Conservation (phyloP, 345 rosid species). For the Hibiscus tridactylites region DNA sequence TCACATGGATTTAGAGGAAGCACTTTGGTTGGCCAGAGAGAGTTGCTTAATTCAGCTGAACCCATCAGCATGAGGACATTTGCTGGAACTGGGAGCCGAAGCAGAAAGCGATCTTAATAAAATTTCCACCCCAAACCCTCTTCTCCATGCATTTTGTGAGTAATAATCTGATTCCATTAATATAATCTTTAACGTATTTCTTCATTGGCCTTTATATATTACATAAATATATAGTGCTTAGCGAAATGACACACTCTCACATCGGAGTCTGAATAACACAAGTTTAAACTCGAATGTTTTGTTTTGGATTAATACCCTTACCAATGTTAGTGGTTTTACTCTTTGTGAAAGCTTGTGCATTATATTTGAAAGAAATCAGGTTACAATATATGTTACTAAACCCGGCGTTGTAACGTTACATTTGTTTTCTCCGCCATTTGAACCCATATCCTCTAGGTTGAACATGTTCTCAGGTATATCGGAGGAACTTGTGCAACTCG, state of each 20-base stretch:
- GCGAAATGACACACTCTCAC: too few species aligned
- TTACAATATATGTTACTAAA: background rate
- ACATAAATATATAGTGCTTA: too few species aligned
- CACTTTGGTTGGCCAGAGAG: conserved; percentile 25
- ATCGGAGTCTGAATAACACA: too few species aligned
- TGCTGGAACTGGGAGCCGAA: conserved; percentile 40
- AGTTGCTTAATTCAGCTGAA: conserved; percentile 27
- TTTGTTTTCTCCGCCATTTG: background rate
- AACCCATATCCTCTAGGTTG: background rate
- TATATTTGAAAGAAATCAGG: too few species aligned
- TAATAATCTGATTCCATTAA: background rate
- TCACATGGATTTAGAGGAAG: conserved; percentile 28
- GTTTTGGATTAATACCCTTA: too few species aligned
- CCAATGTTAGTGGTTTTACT: background rate
- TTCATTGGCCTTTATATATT: background rate
- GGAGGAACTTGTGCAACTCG: background rate
- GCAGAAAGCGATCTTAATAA: conserved; percentile 39
- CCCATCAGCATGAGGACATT: conserved; percentile 19
- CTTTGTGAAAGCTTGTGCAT: background rate
- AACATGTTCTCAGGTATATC: background rate
- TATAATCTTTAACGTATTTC: too few species aligned
- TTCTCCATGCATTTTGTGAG: conserved; percentile 19
- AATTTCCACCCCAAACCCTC: conserved; percentile 6
- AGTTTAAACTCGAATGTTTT: too few species aligned
- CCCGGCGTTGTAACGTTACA: background rate